Evolutionary conservation across 2,329 filamentous ascomycete genomes (phyloP), one percentile per base, ranked within the genome.

Genomic region (Pseudocercospora eumusae): DNA sequence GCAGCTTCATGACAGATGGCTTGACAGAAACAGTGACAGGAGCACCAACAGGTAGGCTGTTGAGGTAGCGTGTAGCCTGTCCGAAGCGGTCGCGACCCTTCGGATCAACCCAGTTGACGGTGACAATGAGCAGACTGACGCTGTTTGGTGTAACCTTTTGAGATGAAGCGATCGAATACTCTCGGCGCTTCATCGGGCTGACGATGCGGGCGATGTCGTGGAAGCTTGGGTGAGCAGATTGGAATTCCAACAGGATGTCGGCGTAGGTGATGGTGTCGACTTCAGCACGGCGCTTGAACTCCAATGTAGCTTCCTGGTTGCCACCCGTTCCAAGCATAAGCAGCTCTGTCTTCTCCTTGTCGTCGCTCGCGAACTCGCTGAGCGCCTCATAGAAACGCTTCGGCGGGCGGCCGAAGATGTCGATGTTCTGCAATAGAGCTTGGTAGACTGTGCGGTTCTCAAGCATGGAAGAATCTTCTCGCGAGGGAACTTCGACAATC

Each of bases 1-100:
- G 95, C n/a, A 99, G 85, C 81, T 98, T 99, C 95, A 99, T 99
- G 68, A 98, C 95, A 23, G 92, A 97, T 0, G 95, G 92, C 82
- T 99, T 99, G 76, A 99, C 92, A 33, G 91, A 96, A 62, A 92
- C 95, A 2, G 93, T 96, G 66, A 99, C 87, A 33, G 88, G 82
- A 40, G 90, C 81, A 56, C 95, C 95, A 11, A 91, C 81, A 11
- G 84, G 83, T 36, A 99, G 88, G 27, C 81, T 77, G 77, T 88
- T 89, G 67, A 99, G 87, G 82, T 96, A 99, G 68, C 89, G 89
- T 10, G 93, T 97, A 7, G 95, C 93, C 76, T 97, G 92, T 58
- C 95, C 95, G 75, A 91, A 93, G 70, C 95, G 92, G 71, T 90
- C 89, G 74, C 93, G 91, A 73, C 93, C 93, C 72, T 86, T 85